phyloP scores from a whole-genome alignment of 768 basidiomycete genomes.

The Termitomyces sp. region DNA sequence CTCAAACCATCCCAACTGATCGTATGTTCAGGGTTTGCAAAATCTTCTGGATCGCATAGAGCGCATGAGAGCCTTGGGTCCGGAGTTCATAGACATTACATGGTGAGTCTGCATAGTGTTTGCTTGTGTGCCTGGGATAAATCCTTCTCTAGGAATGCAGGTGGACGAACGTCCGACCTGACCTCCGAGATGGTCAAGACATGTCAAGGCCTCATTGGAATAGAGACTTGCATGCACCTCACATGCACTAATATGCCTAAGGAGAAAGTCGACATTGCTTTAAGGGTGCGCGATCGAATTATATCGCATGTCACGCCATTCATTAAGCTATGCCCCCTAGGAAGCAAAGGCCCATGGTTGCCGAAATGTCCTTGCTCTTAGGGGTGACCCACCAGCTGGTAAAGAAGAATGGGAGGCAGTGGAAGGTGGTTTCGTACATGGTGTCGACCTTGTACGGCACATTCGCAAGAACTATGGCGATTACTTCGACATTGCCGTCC shows the following conservation, averaged over 20 bases:
- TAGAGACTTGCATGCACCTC: slow-evolving; percentile 98
- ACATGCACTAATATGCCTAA: slow-evolving; percentile 99
- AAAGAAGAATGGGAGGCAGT: slow-evolving; percentile 90
- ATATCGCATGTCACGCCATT: slow-evolving; percentile 3
- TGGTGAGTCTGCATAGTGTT: slow-evolving; percentile 44
- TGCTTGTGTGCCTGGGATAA: neutral
- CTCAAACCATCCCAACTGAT: neutral
- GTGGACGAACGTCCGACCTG: slow-evolving; percentile 90
- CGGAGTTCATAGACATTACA: slow-evolving; percentile 98
- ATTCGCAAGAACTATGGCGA: slow-evolving; percentile 80
- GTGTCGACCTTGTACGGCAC: slow-evolving; percentile 87
- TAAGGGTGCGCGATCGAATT: slow-evolving; percentile 52
- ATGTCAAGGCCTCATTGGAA: slow-evolving; percentile 86
- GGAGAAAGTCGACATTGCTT: slow-evolving; percentile 89
- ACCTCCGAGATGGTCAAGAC: slow-evolving; percentile 93
- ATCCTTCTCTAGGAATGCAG: slow-evolving; percentile 73
- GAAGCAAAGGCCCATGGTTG: slow-evolving; percentile 88
- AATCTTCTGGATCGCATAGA: slow-evolving; percentile 98
- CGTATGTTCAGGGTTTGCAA: slow-evolving; percentile 66
- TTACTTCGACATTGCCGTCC: slow-evolving; percentile 93
- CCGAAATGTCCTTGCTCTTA: slow-evolving; percentile 87
- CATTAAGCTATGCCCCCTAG: slow-evolving; percentile 30
- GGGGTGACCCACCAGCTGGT: slow-evolving; percentile 88
- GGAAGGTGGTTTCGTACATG: slow-evolving; percentile 85
- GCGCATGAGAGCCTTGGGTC: slow-evolving; percentile 91